Percentiles rank a stretch among this genome's conserved stretches.
Evolutionary conservation across 2,329 filamentous ascomycete genomes (phyloP).

Genomic region (Aspergillus pseudoterreus): DNA sequence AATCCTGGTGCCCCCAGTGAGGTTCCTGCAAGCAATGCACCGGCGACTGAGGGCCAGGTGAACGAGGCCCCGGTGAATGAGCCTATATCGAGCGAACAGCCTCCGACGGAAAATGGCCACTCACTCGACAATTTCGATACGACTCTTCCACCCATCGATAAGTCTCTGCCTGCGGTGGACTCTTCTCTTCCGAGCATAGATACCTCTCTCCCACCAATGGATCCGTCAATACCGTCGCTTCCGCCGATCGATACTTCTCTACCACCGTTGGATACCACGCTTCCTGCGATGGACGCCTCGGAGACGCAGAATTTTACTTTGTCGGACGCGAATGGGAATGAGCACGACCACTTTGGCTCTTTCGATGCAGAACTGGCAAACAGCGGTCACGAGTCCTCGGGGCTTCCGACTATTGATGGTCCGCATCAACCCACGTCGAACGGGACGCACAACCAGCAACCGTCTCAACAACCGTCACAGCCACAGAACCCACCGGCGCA

Average conservation of each 20-base stretch:
- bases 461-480: constrained; percentile 22
- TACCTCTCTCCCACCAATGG: constrained; percentile 22
- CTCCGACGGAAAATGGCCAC: too few relatives aligned
- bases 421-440: constrained; percentile 46
- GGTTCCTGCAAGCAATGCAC: neutral
- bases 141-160: constrained; percentile 23
- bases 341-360: neutral
- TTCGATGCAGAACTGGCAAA: neutral
- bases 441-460: constrained; percentile 22
- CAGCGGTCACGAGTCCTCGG: neutral
- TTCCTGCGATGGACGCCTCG: constrained; percentile 17
- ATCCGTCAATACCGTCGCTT: constrained; percentile 27
- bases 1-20: neutral
- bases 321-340: neutral
- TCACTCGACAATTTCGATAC: constrained; percentile 11
- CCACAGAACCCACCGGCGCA: constrained; percentile 20
- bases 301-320: neutral
- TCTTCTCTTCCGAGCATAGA: constrained; percentile 25
- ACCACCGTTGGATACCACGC: constrained; percentile 26
- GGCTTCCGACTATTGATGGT: constrained; percentile 37
- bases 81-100: neutral
- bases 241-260: constrained; percentile 23
- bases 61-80: neutral
- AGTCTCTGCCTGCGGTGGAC: constrained; percentile 23
- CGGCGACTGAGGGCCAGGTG: neutral